A percentile compares a stretch with the other conserved stretches of the same genome.
Conservation (phyloP, 768 basidiomycete genomes). For the Serendipita sp. region DNA sequence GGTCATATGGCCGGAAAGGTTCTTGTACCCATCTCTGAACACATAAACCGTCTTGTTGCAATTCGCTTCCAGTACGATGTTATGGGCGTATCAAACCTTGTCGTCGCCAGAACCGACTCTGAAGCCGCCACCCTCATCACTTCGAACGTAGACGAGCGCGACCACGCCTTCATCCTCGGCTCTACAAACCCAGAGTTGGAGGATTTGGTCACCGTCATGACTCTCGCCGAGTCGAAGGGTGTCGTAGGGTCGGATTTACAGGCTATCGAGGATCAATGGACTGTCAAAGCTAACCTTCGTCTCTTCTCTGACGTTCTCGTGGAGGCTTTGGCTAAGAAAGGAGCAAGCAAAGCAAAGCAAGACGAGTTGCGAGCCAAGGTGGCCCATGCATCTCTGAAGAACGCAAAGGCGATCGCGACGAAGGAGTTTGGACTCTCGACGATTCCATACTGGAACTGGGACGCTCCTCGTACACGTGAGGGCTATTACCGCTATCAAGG, state of each 20-base stretch:
- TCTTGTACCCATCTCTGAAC: conserved; percentile 91
- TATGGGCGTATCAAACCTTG: conserved; percentile 92
- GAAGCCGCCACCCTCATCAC: conserved; percentile 96
- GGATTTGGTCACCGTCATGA: conserved; percentile 67
- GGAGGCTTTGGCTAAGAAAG: conserved; percentile 44
- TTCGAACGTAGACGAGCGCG: conserved; percentile 91
- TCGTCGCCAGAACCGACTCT: conserved; percentile 88
- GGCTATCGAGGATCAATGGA: conserved; percentile 80
- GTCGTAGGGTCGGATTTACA: conserved; percentile 69
- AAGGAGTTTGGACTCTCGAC: conserved; percentile 54
- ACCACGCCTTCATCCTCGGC: conserved; percentile 94
- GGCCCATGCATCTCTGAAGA: conserved; percentile 48
- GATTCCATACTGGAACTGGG: conserved; percentile 89
- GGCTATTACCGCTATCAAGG: conserved; percentile 97
- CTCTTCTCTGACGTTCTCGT: conserved; percentile 63
- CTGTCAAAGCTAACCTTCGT: conserved; percentile 54
- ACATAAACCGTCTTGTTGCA: conserved; percentile 94
- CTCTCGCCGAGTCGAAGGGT: conserved; percentile 65
- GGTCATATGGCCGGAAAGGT: conserved; percentile 94
- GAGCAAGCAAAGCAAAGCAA: conserved; percentile 30
- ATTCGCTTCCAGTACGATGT: conserved; percentile 96
- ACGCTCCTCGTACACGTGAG: conserved; percentile 82
- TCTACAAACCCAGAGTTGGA: conserved; percentile 56
- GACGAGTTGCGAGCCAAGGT: conserved; percentile 48
- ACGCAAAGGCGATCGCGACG: conserved; percentile 60